phyloP scores from a whole-genome alignment of 345 rosid species.

The Pelargonium nanum region DNA sequence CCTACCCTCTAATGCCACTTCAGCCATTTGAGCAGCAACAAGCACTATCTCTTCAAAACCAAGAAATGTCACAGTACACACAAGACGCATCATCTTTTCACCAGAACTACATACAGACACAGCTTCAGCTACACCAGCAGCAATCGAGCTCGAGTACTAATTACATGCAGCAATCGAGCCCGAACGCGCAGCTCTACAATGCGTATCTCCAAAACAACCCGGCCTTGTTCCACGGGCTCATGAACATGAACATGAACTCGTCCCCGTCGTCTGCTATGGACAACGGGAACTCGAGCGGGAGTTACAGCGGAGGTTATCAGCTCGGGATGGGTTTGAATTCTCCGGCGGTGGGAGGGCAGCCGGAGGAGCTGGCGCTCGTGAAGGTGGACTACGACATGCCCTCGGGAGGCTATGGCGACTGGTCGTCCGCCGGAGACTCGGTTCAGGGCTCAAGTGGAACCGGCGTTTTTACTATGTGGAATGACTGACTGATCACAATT shows the following conservation, averaged over 20 bases:
- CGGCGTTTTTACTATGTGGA: slow-evolving; percentile 84
- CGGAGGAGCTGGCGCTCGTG: slow-evolving; percentile 50
- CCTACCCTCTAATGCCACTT: slow-evolving; percentile 50
- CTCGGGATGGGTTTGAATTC: slow-evolving; percentile 45
- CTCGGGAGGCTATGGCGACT: slow-evolving; percentile 43
- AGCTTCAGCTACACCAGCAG: slow-evolving; percentile 67
- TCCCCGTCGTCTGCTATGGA: slow-evolving; percentile 29
- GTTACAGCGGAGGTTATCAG: slow-evolving; percentile 27
- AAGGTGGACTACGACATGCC: slow-evolving; percentile 93
- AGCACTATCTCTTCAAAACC: slow-evolving; percentile 61
- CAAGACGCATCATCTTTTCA: slow-evolving; percentile 43
- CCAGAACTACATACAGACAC: slow-evolving; percentile 62
- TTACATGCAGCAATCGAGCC: no score
- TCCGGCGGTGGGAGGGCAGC: slow-evolving; percentile 25
- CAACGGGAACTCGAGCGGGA: slow-evolving; percentile 30
- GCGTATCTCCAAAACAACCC: slow-evolving; percentile 64
- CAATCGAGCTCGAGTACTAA: slow-evolving; percentile 27
- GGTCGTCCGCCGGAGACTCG: slow-evolving; percentile 57
- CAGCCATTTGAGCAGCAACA: slow-evolving; percentile 50
- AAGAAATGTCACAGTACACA: slow-evolving; percentile 54
- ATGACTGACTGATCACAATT: slow-evolving; percentile 27
- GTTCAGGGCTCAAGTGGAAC: slow-evolving; percentile 59
- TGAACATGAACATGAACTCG: slow-evolving; percentile 40
- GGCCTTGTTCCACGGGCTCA: slow-evolving; percentile 53
- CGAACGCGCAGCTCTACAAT: slow-evolving; percentile 44